Percentiles rank a stretch among this genome's conserved stretches.
These are phyloP conservation scores for Melaleuca alternifolia DNA, from an alignment of 345 rosid species.

Conservation along the genomic window DNA sequence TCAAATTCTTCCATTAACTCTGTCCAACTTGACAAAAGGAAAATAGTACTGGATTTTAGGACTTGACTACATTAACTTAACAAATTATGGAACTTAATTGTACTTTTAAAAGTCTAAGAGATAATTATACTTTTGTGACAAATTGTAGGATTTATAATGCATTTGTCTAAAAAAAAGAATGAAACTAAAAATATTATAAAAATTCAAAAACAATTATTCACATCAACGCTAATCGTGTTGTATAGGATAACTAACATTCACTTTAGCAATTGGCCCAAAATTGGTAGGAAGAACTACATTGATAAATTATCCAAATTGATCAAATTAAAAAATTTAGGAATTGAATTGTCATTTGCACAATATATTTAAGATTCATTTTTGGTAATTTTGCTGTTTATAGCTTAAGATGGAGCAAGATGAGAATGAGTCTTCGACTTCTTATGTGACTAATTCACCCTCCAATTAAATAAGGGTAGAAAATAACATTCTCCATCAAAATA, in stretches of 20 bases:
- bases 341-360: not conserved
- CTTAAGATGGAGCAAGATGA: not conserved
- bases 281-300: not conserved
- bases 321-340: not conserved
- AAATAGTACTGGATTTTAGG: too few relatives aligned
- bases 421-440: not conserved
- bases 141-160: too few relatives aligned
- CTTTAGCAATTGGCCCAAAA: rapidly evolving
- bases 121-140: too few relatives aligned
- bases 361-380: not conserved
- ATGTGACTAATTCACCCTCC: not conserved
- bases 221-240: rapidly evolving
- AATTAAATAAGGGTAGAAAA: not conserved
- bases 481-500: not conserved
- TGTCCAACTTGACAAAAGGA: too few relatives aligned
- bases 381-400: not conserved
- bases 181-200: too few relatives aligned
- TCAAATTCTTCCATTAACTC: too few relatives aligned
- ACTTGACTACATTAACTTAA: too few relatives aligned
- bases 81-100: too few relatives aligned
- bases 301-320: not conserved
- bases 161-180: too few relatives aligned
- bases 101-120: too few relatives aligned
- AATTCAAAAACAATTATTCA: rapidly evolving
- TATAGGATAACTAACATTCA: rapidly evolving